A percentile compares a stretch with the other conserved stretches of the same genome.
phyloP scores from a whole-genome alignment of 768 basidiomycete genomes.

The Amanita phalloides region DNA sequence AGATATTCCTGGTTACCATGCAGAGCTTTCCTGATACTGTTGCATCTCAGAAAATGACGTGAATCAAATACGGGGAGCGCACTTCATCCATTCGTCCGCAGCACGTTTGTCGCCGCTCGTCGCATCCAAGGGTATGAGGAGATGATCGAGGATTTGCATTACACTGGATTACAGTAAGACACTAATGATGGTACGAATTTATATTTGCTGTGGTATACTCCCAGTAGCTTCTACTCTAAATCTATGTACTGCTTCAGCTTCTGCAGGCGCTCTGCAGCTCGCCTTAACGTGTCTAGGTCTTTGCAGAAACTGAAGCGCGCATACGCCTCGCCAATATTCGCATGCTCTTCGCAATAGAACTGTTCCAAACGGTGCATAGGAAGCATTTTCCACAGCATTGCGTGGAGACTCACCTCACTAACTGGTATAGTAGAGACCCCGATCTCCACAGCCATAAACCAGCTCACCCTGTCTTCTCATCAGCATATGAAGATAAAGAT shows the following conservation, averaged over 20 bases:
- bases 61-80: not conserved
- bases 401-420: conserved; percentile 58
- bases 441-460: conserved; percentile 88
- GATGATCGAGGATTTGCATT: conserved; percentile 2
- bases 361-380: conserved; percentile 16
- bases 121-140: not conserved
- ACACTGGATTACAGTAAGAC: not conserved
- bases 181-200: not conserved
- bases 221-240: not conserved
- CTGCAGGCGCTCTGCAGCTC: conserved; percentile 77
- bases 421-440: conserved; percentile 92
- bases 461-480: conserved; percentile 55
- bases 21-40: conserved; percentile 2
- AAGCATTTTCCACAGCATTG: not conserved
- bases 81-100: conserved; percentile 1
- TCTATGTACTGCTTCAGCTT: conserved; percentile 54
- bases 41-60: not conserved
- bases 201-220: not conserved
- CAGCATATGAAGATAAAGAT: conserved; percentile 1
- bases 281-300: conserved; percentile 72
- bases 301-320: conserved; percentile 95
- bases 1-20: not conserved
- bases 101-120: not conserved
- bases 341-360: conserved; percentile 91
- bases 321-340: conserved; percentile 76